Base-by-base conservation (phyloP, 2,329 filamentous ascomycete genomes). In the Meredithiella fracta region DNA sequence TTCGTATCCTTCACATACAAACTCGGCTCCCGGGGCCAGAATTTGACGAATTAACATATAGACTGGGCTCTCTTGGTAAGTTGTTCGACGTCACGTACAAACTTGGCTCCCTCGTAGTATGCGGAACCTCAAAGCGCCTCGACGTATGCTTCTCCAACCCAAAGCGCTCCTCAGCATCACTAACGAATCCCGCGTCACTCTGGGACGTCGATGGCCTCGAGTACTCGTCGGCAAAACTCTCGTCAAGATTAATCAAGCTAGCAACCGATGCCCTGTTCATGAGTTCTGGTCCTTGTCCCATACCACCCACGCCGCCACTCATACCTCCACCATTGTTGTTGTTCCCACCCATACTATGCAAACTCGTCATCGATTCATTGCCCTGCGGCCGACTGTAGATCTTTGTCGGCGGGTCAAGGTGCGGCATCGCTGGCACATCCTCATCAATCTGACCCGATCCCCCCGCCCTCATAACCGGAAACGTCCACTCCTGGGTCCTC, bases 401-500 rank as follows among this genome's bases (percentile, higher is more conserved):
- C 61, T 56, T 50, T 1, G 57, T 56, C 6, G 37, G 47, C 1
- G 53, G 53, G 17, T 58, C 40, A 31, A 53, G 53, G 4, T 38
- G 31, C 5, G 52, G 44, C 29, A 38, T 22, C 17, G 42, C 40
- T 25, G 54, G 44, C 14, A 47, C 47, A 47, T 58, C 57, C 9
- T 58, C 57, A 23, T 58, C 57, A 29, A 54, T 42, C 20, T 54
- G 56, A 1, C 51, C 56, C 3, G 56, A 58, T 14, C 56, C 56
- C 8, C 50, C 37, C 7, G 50, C 34, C 11, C 29, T 29, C 54
- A 56, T 59, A 31, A 51, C 51, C 3, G 57, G 54, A 20, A 77
- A 79, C 54, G 73, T 76, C 76, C 76, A 78, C 53, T 77, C 74
- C 57, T 69, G 68, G 0, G 68, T 70, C 47, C 67, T 65, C 15